Percentiles rank a stretch among this genome's conserved stretches.
Conservation (phyloP, 169 alveolate genomes). For the Cryptosporidium ryanae region DNA sequence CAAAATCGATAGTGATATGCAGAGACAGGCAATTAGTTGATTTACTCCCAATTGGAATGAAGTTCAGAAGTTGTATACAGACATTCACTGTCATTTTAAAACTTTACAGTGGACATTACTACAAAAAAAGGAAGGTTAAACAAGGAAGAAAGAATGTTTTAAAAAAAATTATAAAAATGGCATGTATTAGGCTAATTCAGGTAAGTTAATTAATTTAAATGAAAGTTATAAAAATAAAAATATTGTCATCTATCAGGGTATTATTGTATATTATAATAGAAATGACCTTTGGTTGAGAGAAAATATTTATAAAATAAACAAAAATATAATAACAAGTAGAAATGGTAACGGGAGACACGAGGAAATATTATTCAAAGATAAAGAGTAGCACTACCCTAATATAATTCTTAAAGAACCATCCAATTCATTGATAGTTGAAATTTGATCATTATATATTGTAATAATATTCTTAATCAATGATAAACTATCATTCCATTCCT, state of each 20-base stretch:
- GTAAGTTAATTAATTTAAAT: slow-evolving; percentile 15
- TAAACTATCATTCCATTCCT: slow-evolving; percentile 36
- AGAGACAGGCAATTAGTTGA: neutral
- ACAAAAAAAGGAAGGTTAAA: neutral
- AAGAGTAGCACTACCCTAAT: slow-evolving; percentile 25
- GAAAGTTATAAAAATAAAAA: neutral
- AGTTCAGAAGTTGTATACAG: slow-evolving; percentile 17
- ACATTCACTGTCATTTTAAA: slow-evolving; percentile 10
- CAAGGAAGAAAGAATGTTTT: neutral
- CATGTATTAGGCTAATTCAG: slow-evolving; percentile 41
- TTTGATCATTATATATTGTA: slow-evolving; percentile 33
- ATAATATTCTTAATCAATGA: slow-evolving; percentile 35
- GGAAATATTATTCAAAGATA: slow-evolving; percentile 7
- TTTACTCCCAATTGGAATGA: slow-evolving; percentile 24
- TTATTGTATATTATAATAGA: slow-evolving; percentile 35
- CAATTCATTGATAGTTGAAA: slow-evolving; percentile 23
- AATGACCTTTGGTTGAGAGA: slow-evolving; percentile 23
- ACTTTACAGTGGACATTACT: slow-evolving; percentile 19
- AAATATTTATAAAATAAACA: slow-evolving; percentile 5
- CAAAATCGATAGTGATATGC: neutral
- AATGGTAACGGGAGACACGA: neutral
- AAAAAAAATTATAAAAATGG: neutral
- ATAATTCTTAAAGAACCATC: slow-evolving; percentile 39
- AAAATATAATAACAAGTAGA: slow-evolving; percentile 3
- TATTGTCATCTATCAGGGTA: slow-evolving; percentile 12